Evolutionary conservation across 2,329 filamentous ascomycete species (phyloP), one percentile per base, ranked within the genome.

Genomic region (Apiospora koreana): DNA sequence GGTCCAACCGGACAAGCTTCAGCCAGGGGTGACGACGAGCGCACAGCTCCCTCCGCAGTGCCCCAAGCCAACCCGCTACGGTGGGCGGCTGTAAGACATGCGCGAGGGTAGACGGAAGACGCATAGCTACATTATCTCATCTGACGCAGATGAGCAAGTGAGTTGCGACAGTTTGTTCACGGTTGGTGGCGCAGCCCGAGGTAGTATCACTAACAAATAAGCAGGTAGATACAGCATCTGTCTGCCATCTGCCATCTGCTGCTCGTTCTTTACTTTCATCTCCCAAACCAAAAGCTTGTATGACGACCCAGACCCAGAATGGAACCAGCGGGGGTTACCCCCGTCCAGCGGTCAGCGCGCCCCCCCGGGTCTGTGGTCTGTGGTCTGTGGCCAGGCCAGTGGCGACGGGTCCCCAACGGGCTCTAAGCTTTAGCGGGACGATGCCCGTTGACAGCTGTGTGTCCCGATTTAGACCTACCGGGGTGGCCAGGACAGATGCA

Each of bases 351-450:
- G 65, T n/a, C 45, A 31, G 42, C 25, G 38, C 42, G 14, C 42
- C 65, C 65, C 65, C 65, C 65, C 41, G 6, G 65, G 65, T 21
- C 14, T 42, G 65, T 43, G 65, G 23, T 12, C 64, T n/a, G n/a
- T 14, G 35, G 64, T n/a, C 41, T 42, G 38, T 38, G 42, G 64
- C 38, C 48, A 54, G 48, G 25, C 50, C 54, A 62, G 54, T 28
- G 35, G 21, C 18, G 35, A 62, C 54, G 54, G 65, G 65, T 46
- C 65, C 38, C 42, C 25, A 46, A 46, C 65, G 41, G 42, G 42
- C 65, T 42, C 65, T 45, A 66, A 67, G 45, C 28, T 38, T 48
- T 68, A 68, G 66, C 66, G 66, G 45, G 66, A 68, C 66, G 66
- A 68, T 50, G 21, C 45, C 66, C 28, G n/a, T 42, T 67, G 54